Conservation (phyloP, 495 filamentous ascomycete genomes). For the Lasiosphaeris hirsuta region DNA sequence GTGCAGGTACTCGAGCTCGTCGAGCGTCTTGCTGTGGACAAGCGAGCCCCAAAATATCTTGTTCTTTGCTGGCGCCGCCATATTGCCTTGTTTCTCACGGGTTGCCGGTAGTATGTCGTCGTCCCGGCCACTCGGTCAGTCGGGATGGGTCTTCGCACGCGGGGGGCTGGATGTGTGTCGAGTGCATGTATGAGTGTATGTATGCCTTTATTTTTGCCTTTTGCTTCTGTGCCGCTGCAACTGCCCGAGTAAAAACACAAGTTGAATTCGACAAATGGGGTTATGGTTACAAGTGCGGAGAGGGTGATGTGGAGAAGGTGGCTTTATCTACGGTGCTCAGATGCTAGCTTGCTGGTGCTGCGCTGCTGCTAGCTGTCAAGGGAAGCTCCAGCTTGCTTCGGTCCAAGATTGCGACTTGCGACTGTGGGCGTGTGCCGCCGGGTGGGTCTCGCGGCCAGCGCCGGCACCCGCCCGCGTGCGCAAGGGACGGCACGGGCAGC, state of each 20-base stretch:
- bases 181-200: too few species aligned
- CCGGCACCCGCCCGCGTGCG: constrained; percentile 12
- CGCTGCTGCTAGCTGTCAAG: neutral
- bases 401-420: neutral
- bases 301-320: too few species aligned
- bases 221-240: too few species aligned
- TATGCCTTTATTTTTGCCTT: too few species aligned
- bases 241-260: too few species aligned
- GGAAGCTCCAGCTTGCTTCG: neutral
- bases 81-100: neutral
- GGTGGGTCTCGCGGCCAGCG: constrained; percentile 15
- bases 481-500: constrained; percentile 1
- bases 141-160: too few species aligned
- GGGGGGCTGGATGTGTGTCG: too few species aligned
- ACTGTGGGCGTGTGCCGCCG: constrained; percentile 4
- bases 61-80: constrained; percentile 16
- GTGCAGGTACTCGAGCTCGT: constrained; percentile 54
- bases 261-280: too few species aligned
- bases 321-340: too few species aligned
- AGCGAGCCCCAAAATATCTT: constrained; percentile 53
- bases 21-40: constrained; percentile 53
- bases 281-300: too few species aligned
- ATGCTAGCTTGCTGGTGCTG: too few species aligned
- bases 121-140: neutral
- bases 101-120: neutral